A percentile compares a stretch with the other conserved stretches of the same genome.
phyloP scores from a whole-genome alignment of 1,139 yeast genomes.

The Candida tetrigidarum region DNA sequence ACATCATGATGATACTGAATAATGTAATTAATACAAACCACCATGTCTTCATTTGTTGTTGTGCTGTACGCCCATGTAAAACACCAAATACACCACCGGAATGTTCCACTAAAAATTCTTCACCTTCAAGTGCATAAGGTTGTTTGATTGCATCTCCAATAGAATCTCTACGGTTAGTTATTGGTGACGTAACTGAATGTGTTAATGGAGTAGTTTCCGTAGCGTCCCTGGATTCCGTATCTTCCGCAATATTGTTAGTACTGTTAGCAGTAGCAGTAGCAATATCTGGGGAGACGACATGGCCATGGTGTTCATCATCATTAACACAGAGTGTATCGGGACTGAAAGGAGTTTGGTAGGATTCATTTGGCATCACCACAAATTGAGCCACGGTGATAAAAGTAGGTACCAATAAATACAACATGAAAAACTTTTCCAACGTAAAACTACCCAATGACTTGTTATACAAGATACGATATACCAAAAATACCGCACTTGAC shows the following conservation, averaged over 20 bases:
- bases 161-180: conserved; percentile 40
- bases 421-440: conserved; percentile 35
- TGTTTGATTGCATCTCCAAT: conserved; percentile 52
- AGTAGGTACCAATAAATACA: conserved; percentile 43
- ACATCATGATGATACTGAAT: conserved; percentile 47
- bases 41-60: conserved; percentile 41
- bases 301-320: conserved; percentile 21
- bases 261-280: conserved; percentile 20
- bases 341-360: conserved; percentile 39
- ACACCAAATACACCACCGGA: conserved; percentile 49
- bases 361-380: conserved; percentile 44
- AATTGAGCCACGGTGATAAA: conserved; percentile 46
- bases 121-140: conserved; percentile 47
- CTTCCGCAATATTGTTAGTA: too few relatives aligned
- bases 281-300: conserved; percentile 8
- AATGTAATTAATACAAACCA: conserved; percentile 47
- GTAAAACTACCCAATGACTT: conserved; percentile 32
- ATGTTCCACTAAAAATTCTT: conserved; percentile 33
- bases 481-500: conserved; percentile 48
- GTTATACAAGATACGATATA: conserved; percentile 37
- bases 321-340: conserved; percentile 32
- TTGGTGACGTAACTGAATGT: background rate
- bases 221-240: too few relatives aligned
- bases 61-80: conserved; percentile 48
- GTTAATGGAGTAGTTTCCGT: conserved; percentile 3